phyloP scores from a whole-genome alignment of 495 filamentous ascomycete species.

The Penicillium angulare region DNA sequence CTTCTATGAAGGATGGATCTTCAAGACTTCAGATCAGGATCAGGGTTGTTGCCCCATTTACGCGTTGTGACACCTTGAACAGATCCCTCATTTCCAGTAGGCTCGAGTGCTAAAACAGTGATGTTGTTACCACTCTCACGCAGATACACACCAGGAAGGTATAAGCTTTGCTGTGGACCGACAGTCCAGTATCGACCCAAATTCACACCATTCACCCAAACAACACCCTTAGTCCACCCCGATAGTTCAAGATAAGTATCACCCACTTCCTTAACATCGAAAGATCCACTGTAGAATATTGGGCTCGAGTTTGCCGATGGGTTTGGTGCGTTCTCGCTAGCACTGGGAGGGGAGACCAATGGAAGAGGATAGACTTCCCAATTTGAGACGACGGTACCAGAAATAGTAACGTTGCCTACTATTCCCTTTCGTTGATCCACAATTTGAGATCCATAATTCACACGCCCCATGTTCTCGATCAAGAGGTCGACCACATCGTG shows the following conservation, averaged over 20 bases:
- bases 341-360: slow-evolving; percentile 19
- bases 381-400: slow-evolving; percentile 20
- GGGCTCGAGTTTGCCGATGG: slow-evolving; percentile 17
- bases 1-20: not conserved
- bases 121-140: slow-evolving; percentile 33
- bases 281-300: slow-evolving; percentile 40
- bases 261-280: slow-evolving; percentile 25
- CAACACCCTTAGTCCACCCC: slow-evolving; percentile 41
- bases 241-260: slow-evolving; percentile 45
- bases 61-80: slow-evolving; percentile 32
- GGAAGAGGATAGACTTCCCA: slow-evolving; percentile 43
- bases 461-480: slow-evolving; percentile 47
- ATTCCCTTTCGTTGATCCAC: slow-evolving; percentile 47
- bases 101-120: slow-evolving; percentile 43
- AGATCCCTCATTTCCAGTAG: slow-evolving; percentile 21
- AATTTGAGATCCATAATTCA: slow-evolving; percentile 42
- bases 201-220: slow-evolving; percentile 48
- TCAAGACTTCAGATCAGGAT: slow-evolving; percentile 30
- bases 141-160: slow-evolving; percentile 36
- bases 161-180: slow-evolving; percentile 48
- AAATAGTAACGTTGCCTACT: slow-evolving; percentile 42
- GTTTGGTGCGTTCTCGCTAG: too few species aligned
- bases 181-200: slow-evolving; percentile 47
- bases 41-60: slow-evolving; percentile 42
- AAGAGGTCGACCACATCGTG: slow-evolving; percentile 41